Conservation (phyloP, 495 filamentous ascomycete genomes). For the Hypoxylon perforatum region DNA sequence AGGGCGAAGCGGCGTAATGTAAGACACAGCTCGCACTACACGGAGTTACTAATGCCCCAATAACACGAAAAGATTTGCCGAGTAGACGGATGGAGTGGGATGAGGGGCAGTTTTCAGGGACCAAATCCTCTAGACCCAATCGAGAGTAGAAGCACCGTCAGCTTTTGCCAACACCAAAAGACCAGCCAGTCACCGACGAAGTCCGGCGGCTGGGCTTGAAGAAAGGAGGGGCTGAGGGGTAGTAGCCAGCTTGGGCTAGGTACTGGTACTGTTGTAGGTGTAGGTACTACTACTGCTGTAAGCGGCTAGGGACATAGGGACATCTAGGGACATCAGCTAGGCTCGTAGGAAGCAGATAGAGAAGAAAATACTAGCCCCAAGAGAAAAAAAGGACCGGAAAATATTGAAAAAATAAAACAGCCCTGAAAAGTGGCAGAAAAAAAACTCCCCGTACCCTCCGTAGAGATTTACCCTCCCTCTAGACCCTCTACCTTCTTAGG, state of each 20-base stretch:
- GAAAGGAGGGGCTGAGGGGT: constrained; percentile 30
- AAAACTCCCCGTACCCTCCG: neutral
- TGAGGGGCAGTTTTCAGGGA: constrained; percentile 46
- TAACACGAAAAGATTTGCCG: constrained; percentile 40
- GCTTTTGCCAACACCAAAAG: constrained; percentile 4
- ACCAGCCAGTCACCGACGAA: constrained; percentile 29
- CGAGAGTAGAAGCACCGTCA: constrained; percentile 23
- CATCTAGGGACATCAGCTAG: too few relatives aligned
- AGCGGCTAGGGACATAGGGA: too few relatives aligned
- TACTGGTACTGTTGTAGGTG: too few relatives aligned
- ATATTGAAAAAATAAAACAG: constrained; percentile 9
- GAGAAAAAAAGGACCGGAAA: neutral
- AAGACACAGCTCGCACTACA: constrained; percentile 1
- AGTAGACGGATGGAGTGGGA: constrained; percentile 29
- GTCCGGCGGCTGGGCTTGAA: constrained; percentile 28
- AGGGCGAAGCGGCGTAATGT: constrained; percentile 8
- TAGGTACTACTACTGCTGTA: too few relatives aligned
- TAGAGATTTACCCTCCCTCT: neutral
- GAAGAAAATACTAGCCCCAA: too few relatives aligned
- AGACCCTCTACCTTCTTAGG: constrained; percentile 8
- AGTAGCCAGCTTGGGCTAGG: constrained; percentile 4
- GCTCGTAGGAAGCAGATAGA: too few relatives aligned
- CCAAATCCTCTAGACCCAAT: constrained; percentile 34
- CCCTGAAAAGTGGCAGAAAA: too few relatives aligned
- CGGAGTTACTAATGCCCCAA: constrained; percentile 37